phyloP scores from a whole-genome alignment of 148 eudicot genomes.

The Amaranthus cruentus region DNA sequence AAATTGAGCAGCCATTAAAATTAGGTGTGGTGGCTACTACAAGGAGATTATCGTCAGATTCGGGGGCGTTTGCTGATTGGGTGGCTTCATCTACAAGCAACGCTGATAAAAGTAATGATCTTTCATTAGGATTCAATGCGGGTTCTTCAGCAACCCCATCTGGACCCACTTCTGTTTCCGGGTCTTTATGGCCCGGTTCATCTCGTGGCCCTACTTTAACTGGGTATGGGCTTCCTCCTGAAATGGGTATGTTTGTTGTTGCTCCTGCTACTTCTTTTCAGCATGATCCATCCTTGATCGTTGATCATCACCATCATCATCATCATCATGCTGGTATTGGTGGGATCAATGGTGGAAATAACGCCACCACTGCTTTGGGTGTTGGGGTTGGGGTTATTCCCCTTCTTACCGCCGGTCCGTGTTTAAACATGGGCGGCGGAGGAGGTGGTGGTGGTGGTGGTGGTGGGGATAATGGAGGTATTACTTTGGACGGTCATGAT shows the following conservation, averaged over 20 bases:
- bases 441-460: neutral
- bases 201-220: constrained; percentile 1
- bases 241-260: constrained; percentile 69
- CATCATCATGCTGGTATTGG: neutral
- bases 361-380: constrained; percentile 31
- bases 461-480: neutral
- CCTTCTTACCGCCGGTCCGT: constrained; percentile 47
- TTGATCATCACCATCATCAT: constrained; percentile 23
- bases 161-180: constrained; percentile 10
- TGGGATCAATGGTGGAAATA: neutral
- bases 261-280: constrained; percentile 54
- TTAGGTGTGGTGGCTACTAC: constrained; percentile 30
- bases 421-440: constrained; percentile 20
- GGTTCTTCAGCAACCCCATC: neutral
- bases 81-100: constrained; percentile 24
- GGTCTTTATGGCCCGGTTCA: constrained; percentile 47
- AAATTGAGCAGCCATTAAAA: neutral
- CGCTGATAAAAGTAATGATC: constrained; percentile 16
- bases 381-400: constrained; percentile 69
- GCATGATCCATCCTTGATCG: constrained; percentile 6
- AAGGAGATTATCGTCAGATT: constrained; percentile 30
- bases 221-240: constrained; percentile 43
- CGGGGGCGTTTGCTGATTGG: constrained; percentile 32
- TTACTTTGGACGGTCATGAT: constrained; percentile 7
- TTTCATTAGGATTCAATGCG: constrained; percentile 25